Base-by-base conservation (phyloP, 306 rosid species). In the Cyclanthera cordifolia region DNA sequence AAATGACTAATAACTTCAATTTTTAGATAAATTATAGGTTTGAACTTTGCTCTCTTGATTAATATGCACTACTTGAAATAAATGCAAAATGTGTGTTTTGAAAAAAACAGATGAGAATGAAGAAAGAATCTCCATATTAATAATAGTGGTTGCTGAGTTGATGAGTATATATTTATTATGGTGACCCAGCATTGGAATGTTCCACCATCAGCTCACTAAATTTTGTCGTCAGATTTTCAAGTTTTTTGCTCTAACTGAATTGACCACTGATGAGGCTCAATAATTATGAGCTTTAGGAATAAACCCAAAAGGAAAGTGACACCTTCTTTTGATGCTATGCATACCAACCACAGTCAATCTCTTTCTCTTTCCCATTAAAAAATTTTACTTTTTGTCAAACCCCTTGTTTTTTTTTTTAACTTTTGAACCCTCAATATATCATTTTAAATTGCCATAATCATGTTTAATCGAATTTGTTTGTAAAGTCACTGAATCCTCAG, bases 131-230 rank as follows among this genome's bases (percentile, higher is more conserved):
- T 65, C 53, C 70, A 65, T 45, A 39, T 43, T 19, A 64, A 43
- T 64, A 65, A 45, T 65, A 45, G 15, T 65, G 70, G 70, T 65
- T 45, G 70, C 6, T 41, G 70, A 65, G 53, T 45, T 45, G 49
- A 23, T 43, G 70, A 65, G 51, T 45, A 13, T 65, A 43, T 23
- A 65, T 65, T 65, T 65, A 65, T 21, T 45, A 65, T 12, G 70
- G 53, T 65, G 49, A 0, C 53, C 70, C 70, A 65, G 70, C 53
- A 21, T 41, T 21, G 70, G 70, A 65, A 65, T 65, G 70, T 65
- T 65, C 70, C 70, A 65, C 53, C 53, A 65, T 65, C 70, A 65
- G 70, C 70, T 65, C 70, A 65, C 70, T 45, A 65, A 65, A 65
- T 65, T 65, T 65, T 65, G 70, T 65, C 70, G 70, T 65, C 70